Evolutionary conservation across 495 filamentous ascomycete genomes (phyloP), one percentile per base, ranked within the genome.

Genomic region (Neurospora sp.): DNA sequence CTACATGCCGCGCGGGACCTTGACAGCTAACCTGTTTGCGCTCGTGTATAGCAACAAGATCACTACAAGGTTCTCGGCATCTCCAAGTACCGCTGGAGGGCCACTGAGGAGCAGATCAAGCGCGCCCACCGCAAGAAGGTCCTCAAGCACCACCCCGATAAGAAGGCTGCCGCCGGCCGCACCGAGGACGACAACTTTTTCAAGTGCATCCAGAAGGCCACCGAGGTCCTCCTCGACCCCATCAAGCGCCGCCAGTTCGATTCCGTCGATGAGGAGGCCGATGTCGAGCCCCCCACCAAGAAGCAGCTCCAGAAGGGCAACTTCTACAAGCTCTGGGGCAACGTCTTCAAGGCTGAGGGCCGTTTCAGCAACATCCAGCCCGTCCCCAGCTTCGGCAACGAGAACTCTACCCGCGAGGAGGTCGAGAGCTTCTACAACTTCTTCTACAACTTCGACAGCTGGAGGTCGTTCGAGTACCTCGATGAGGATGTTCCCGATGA

Each of bases 161-260:
- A 99, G 91, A 97, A 96, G 85, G 96, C 96, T 39, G 95, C 96
- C 44, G 87, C 90, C 70, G 93, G 96, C 74, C 87, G 85, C 73
- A 90, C 90, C 75, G 94, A 99, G 82, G 94, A 97, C 84, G 96
- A 99, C 83, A 92, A 90, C 77, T 99, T 99, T 88, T 99, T 99
- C 91, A 99, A 99, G 88, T 99, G 96, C 83, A 99, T 99, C 81
- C 96, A 99, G 86, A 97, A 97, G 82, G 96, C 96, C 73, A 95
- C 90, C 78, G 96, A 99, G 80, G 86, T 98, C 71, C 92, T 99
- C 20, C 87, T 92, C 48, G 96, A 99, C 86, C 94, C 96, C 48
- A 86, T 89, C 80, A 97, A 93, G 84, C 93, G 96, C 73, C 91
- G 95, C 48, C 96, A 99, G 83, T 99, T 91, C 84, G 96, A 99